These are phyloP conservation scores for Coelastrella sp. DNA, from an alignment of 139 green algal genomes.

Conservation along the genomic window DNA sequence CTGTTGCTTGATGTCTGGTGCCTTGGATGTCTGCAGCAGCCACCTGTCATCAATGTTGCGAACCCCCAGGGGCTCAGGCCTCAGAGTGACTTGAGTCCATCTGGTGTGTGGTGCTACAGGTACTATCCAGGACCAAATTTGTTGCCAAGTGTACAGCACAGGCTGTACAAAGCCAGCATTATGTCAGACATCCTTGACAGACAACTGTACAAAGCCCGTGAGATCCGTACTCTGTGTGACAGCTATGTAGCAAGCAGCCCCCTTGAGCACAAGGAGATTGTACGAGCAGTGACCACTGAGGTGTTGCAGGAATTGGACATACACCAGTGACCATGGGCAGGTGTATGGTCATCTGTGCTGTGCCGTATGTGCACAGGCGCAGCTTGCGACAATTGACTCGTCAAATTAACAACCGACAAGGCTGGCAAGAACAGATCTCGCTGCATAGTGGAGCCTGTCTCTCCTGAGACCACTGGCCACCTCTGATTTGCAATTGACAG, in stretches of 20 bases:
- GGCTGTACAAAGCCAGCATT: conserved; percentile 30
- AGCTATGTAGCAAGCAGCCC: background rate
- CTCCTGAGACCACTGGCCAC: no score
- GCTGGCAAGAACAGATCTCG: no score
- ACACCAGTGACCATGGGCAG: background rate
- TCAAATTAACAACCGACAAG: no score
- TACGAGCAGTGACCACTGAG: background rate
- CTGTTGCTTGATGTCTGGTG: no score
- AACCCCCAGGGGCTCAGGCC: no score
- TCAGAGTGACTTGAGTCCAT: background rate
- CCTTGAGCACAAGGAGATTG: conserved; percentile 10
- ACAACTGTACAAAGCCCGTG: background rate
- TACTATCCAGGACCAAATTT: conserved; percentile 31
- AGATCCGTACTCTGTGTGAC: conserved; percentile 32
- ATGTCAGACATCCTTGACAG: conserved; percentile 43
- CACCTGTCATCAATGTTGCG: no score
- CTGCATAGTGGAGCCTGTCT: no score
- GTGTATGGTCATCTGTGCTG: no score
- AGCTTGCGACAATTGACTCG: no score
- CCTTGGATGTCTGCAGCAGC: no score
- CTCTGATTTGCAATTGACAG: no score
- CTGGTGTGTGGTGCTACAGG: conserved; percentile 4
- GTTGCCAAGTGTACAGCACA: conserved; percentile 40
- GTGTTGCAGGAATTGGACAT: conserved; percentile 16
- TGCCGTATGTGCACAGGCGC: no score